Evolutionary conservation across 164 flowering plant genomes (phyloP).

Genomic region (Magnolia kwangsiensis): DNA sequence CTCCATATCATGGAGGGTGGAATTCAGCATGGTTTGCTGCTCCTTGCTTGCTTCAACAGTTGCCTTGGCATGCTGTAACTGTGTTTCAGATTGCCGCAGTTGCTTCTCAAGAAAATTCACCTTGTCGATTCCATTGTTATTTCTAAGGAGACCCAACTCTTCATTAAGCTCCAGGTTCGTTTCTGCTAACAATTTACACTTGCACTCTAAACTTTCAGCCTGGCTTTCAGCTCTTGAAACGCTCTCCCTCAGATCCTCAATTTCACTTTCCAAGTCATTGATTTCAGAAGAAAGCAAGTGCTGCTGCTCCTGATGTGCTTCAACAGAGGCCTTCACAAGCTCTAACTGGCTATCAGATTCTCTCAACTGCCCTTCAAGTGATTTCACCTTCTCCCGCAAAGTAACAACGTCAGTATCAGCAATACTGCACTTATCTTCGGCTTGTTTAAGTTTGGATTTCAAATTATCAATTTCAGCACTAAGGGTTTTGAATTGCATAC

Average conservation of each 20-base stretch:
- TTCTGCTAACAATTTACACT: slow-evolving; percentile 37
- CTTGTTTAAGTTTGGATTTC: slow-evolving; percentile 32
- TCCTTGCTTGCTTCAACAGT: slow-evolving; percentile 34
- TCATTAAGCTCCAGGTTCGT: slow-evolving; percentile 49
- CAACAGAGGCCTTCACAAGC: slow-evolving; percentile 25
- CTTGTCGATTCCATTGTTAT: slow-evolving; percentile 31
- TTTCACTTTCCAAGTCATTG: slow-evolving; percentile 36
- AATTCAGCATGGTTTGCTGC: slow-evolving; percentile 18
- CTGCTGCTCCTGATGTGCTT: slow-evolving; percentile 36
- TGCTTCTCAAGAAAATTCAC: slow-evolving; percentile 16
- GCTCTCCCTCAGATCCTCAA: slow-evolving; percentile 40
- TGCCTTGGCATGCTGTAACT: slow-evolving; percentile 30
- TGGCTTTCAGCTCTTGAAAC: slow-evolving; percentile 38
- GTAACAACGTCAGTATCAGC: slow-evolving; percentile 35
- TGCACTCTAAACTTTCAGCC: slow-evolving; percentile 49
- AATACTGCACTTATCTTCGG: slow-evolving; percentile 33
- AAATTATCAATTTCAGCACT: slow-evolving; percentile 20
- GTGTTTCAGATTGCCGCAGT: slow-evolving; percentile 36
- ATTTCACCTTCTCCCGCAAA: slow-evolving; percentile 41
- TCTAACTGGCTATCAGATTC: slow-evolving; percentile 34
- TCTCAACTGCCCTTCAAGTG: slow-evolving; percentile 43
- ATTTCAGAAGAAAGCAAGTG: slow-evolving; percentile 23
- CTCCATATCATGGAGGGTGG: slow-evolving; percentile 45
- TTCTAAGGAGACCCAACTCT: slow-evolving; percentile 49
- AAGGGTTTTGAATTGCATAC: slow-evolving; percentile 27